Percentiles rank a stretch among this genome's conserved stretches.
Conservation (phyloP, 2,329 filamentous ascomycete species). For the Pseudovirgaria hyperparasitica region DNA sequence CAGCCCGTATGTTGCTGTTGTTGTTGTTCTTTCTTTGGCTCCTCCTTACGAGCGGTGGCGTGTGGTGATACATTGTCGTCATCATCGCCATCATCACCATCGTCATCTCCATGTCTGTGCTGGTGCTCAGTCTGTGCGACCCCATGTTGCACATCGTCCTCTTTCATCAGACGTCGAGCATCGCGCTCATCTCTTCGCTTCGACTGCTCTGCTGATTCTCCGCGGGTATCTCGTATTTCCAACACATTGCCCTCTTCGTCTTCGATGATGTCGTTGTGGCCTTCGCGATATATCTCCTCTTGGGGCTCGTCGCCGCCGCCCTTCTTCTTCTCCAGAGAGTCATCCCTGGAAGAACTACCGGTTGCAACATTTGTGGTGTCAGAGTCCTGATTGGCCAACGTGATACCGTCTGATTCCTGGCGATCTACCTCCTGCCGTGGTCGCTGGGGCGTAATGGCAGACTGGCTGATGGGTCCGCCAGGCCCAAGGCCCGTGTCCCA, state of each 20-base stretch:
- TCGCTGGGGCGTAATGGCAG: slow-evolving; percentile 66
- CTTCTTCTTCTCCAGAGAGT: slow-evolving; percentile 22
- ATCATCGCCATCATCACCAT: slow-evolving; percentile 26
- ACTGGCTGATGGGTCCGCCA: slow-evolving; percentile 79
- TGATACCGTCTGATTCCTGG: slow-evolving; percentile 17
- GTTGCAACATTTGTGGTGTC: slow-evolving; percentile 31
- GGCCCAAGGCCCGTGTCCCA: slow-evolving; percentile 61
- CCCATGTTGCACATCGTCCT: slow-evolving; percentile 31
- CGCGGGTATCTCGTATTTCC: slow-evolving; percentile 42
- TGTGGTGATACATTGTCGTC: too few relatives aligned
- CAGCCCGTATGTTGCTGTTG: slow-evolving; percentile 27
- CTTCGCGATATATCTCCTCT: slow-evolving; percentile 70
- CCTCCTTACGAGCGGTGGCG: slow-evolving; percentile 23
- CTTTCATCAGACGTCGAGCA: slow-evolving; percentile 40
- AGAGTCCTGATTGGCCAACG: slow-evolving; percentile 30
- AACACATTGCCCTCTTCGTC: slow-evolving; percentile 80
- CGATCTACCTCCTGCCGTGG: too few relatives aligned
- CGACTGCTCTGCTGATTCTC: slow-evolving; percentile 41
- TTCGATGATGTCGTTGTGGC: slow-evolving; percentile 66
- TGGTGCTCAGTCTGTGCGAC: slow-evolving; percentile 36
- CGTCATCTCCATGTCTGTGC: too few relatives aligned
- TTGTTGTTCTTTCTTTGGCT: slow-evolving; percentile 15
- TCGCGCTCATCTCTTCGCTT: slow-evolving; percentile 46
- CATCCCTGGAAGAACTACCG: slow-evolving; percentile 25
- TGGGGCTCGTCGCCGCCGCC: slow-evolving; percentile 16